Evolutionary conservation across 2,329 filamentous ascomycete species (phyloP), one percentile per base, ranked within the genome.

Genomic region (Phyllachora maydis): DNA sequence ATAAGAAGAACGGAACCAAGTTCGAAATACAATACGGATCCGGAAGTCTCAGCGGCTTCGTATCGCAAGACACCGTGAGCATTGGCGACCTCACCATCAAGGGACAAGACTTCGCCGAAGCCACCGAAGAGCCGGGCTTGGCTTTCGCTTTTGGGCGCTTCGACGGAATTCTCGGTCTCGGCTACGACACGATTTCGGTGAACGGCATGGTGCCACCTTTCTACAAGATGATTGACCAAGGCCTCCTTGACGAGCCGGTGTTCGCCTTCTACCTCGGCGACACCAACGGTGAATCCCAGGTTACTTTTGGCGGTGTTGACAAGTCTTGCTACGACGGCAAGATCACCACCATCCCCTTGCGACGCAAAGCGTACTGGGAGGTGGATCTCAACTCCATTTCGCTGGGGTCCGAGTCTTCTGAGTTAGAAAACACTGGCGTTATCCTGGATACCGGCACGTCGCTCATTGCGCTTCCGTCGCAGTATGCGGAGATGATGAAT

Each of bases 321-420:
- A 35, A 35, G 29, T 18, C 54, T 43, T 69, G 74, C 51, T 49
- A 41, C 35, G 65, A 56, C 18, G 88, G 88, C 42, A 73, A 95
- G 51, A 65, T 98, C 41, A 78, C 72, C 46, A 90, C 82, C 50
- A 81, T 98, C 37, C 88, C 88, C 26, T 68, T 98, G 38, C 79
- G 88, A 50, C 79, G 88, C 48, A 95, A 95, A 74, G 88, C 88
- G 23, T 98, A 98, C 67, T 98, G 88, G 88, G 88, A 98, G 65
- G 85, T 98, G 26, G 83, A 95, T 42, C 71, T 98, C 31, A 74
- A 95, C 42, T 64, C 81, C 33, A 88, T 98, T 54, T 70, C 75
- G 26, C 81, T 93, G 34, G 90, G 88, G 39, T 65, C 83, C 25
- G 67, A 77, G 43, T 72, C 68, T 35, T 83, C 83, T 30, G 76